A percentile compares a stretch with the other conserved stretches of the same genome.
phyloP scores from a whole-genome alignment of 257 asterid genomes.

The Verbascum thapsus region DNA sequence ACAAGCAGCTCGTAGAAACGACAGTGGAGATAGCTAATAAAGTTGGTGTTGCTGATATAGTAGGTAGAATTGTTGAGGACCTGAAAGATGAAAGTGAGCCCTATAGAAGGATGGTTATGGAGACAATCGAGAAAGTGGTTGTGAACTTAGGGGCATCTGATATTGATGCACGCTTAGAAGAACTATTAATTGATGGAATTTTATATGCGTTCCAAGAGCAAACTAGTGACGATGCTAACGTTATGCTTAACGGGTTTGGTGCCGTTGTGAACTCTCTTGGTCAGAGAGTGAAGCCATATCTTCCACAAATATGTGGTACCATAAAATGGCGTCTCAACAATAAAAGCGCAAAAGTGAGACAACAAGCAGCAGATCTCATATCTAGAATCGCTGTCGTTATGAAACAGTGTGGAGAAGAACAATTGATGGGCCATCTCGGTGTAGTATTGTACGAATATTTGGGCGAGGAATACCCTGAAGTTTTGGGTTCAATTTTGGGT shows the following conservation, averaged over 20 bases:
- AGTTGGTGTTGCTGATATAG: slow-evolving; percentile 90
- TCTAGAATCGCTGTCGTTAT: slow-evolving; percentile 90
- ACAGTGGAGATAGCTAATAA: slow-evolving; percentile 91
- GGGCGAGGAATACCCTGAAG: slow-evolving; percentile 94
- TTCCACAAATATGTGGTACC: slow-evolving; percentile 94
- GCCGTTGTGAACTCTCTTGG: slow-evolving; percentile 94
- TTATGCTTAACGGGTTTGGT: slow-evolving; percentile 94
- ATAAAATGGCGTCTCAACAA: slow-evolving; percentile 91
- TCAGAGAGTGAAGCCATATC: slow-evolving; percentile 80
- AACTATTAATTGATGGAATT: slow-evolving; percentile 83
- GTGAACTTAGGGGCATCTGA: slow-evolving; percentile 86
- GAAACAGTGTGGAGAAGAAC: slow-evolving; percentile 92
- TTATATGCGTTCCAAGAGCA: slow-evolving; percentile 92
- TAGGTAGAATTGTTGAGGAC: slow-evolving; percentile 86
- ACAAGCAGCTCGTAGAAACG: slow-evolving; percentile 87
- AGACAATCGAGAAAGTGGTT: slow-evolving; percentile 94
- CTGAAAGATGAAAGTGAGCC: slow-evolving; percentile 93
- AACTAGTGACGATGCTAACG: slow-evolving; percentile 92
- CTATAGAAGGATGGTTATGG: slow-evolving; percentile 95
- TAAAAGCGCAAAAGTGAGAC: slow-evolving; percentile 91
- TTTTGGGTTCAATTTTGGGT: slow-evolving; percentile 83
- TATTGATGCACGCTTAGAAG: slow-evolving; percentile 82
- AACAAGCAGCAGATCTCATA: slow-evolving; percentile 88
- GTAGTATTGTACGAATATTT: slow-evolving; percentile 78
- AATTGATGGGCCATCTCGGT: slow-evolving; percentile 91